Conservation (phyloP, 108 stramenopile species). For the Craspedostauros australis region DNA sequence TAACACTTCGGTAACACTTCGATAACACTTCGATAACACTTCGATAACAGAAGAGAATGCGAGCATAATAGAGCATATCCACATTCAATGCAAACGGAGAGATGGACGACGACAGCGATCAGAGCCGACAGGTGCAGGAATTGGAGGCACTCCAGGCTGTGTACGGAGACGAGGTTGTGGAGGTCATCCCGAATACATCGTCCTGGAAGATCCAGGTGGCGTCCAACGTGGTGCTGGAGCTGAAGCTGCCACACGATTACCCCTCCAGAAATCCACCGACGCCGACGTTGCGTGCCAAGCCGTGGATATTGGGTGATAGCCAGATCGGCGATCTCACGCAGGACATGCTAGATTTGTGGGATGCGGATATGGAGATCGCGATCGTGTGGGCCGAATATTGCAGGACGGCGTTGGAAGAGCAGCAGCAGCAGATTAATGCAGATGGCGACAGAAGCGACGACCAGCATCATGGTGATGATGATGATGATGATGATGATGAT, state of each 20-base stretch:
- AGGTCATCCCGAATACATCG: neutral
- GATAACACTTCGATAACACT: no score
- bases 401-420: slow-evolving; percentile 16
- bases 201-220: slow-evolving; percentile 9
- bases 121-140: slow-evolving; percentile 16
- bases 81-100: neutral
- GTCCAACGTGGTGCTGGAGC: slow-evolving; percentile 3
- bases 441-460: neutral
- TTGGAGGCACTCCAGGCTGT: slow-evolving; percentile 34
- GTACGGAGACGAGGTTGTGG: slow-evolving; percentile 27
- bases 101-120: neutral
- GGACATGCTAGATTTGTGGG: slow-evolving; percentile 39
- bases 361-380: slow-evolving; percentile 32
- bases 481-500: neutral
- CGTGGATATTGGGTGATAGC: slow-evolving; percentile 4
- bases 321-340: neutral
- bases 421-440: neutral
- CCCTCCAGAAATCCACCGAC: slow-evolving; percentile 13
- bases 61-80: neutral
- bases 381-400: slow-evolving; percentile 61
- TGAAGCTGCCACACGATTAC: slow-evolving; percentile 11
- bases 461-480: slow-evolving; percentile 4
- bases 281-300: slow-evolving; percentile 5
- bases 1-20: no score
- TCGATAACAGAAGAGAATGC: no score